phyloP scores from a whole-genome alignment of 2,329 filamentous ascomycete genomes.

The Dothistroma pini region DNA sequence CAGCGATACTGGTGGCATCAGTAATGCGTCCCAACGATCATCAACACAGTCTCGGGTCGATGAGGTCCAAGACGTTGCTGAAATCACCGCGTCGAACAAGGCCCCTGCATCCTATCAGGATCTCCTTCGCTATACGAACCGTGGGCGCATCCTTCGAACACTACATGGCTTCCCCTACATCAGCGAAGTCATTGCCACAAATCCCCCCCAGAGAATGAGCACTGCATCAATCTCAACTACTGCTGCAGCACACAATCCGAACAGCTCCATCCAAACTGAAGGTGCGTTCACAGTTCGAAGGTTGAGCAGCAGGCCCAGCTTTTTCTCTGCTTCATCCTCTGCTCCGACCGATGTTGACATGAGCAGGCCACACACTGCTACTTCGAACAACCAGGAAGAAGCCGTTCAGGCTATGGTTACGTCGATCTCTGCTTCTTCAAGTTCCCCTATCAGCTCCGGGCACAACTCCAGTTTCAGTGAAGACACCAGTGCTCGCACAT shows the following conservation, averaged over 20 bases:
- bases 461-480: not conserved
- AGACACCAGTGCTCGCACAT: not conserved
- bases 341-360: not conserved
- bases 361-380: not conserved
- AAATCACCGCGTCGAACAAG: not conserved
- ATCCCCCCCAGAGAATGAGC: not conserved
- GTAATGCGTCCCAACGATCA: not conserved
- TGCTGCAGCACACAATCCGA: too few species aligned
- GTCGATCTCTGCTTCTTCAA: not conserved
- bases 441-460: not conserved
- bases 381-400: not conserved
- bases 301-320: not conserved
- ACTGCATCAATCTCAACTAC: not conserved
- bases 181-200: not conserved
- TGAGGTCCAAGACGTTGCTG: not conserved
- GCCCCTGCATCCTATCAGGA: not conserved
- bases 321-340: not conserved
- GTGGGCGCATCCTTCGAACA: not conserved
- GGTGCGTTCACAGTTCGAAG: not conserved
- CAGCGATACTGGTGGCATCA: not conserved
- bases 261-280: constrained; percentile 1
- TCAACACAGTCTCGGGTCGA: not conserved
- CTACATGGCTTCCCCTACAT: not conserved
- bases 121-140: not conserved
- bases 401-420: too few species aligned